Evolutionary conservation across 208 protist species (phyloP), one percentile per base, ranked within the genome.

Genomic region (Trypanosoma platydactyli): DNA sequence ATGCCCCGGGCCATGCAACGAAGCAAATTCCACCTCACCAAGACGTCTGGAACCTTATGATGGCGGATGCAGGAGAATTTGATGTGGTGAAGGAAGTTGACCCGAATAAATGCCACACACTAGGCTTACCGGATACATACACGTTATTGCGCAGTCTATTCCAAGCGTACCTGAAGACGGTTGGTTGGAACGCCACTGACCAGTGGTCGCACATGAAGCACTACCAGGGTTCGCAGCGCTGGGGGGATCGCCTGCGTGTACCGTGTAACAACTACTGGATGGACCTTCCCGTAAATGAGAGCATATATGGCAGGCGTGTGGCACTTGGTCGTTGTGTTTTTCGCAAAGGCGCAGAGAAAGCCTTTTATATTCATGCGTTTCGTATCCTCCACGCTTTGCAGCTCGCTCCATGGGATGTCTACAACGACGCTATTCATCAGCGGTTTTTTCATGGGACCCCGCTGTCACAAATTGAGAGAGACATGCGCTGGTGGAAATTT

Each of bases 241-340:
- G 62, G 53, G 58, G 59, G 15, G 67, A 70, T 18, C 24, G 35
- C 3, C 20, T 58, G 6, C 65, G 73, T 20, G 11, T 68, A 11
- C 35, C 40, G 25, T 81, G 82, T 3, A 92, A 88, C 68, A 92
- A 79, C 54, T 85, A 75, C 56, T 92, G 86, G 86, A 79, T 88
- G 69, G 71, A 66, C 35, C 71, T 92, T 48, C 86, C 86, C n/a
- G 38, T 92, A 16, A 63, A 81, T 20, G 50, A 41, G 25, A 56
- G 50, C 12, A 16, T 53, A 5, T 86, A 88, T 45, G 80, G 80
- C 4, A n/a, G 52, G 18, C 77, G 76, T 4, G 55, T 87, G 0
- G 86, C 82, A n/a, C 25, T 85, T 15, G 86, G 86, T 22, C 80
- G 86, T 16, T 88, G 86, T 59, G 25, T 78, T 11, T 66, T 49